phyloP scores from a whole-genome alignment of 2,329 filamentous ascomycete genomes.

The Fusarium globosum region DNA sequence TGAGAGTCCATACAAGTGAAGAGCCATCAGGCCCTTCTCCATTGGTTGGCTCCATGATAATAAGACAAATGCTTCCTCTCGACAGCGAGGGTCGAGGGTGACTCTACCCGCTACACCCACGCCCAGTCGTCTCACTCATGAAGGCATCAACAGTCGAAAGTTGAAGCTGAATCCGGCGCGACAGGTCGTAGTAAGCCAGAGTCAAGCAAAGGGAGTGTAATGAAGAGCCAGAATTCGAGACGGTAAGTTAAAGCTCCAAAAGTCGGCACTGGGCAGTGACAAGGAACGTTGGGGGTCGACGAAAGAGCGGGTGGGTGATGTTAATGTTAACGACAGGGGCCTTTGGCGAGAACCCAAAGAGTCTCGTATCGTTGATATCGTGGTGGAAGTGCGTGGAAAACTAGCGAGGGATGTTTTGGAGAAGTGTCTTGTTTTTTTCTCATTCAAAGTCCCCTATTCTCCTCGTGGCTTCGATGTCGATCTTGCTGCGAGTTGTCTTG shows the following conservation, averaged over 20 bases:
- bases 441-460: constrained; percentile 41
- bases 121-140: constrained; percentile 45
- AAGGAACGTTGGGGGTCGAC: constrained; percentile 41
- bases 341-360: constrained; percentile 29
- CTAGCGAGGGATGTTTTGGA: constrained; percentile 20
- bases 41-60: constrained; percentile 48
- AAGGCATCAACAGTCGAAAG: constrained; percentile 42
- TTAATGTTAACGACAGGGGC: constrained; percentile 34
- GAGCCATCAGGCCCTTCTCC: constrained; percentile 76
- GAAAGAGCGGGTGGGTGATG: constrained; percentile 30
- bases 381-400: constrained; percentile 9
- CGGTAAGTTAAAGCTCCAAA: constrained; percentile 16
- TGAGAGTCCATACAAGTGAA: constrained; percentile 70
- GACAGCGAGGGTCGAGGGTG: constrained; percentile 47
- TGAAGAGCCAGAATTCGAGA: constrained; percentile 1
- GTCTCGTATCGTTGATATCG: constrained; percentile 9
- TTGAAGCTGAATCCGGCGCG: constrained; percentile 16
- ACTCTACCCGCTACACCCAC: constrained; percentile 52
- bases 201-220: not conserved
- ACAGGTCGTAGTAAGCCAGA: not conserved
- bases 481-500: constrained; percentile 44
- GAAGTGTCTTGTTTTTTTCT: constrained; percentile 37
- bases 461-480: constrained; percentile 44
- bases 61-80: constrained; percentile 42
- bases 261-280: constrained; percentile 39